phyloP scores from a whole-genome alignment of 768 basidiomycete species.

The Pleurotus salmoneostramineus region DNA sequence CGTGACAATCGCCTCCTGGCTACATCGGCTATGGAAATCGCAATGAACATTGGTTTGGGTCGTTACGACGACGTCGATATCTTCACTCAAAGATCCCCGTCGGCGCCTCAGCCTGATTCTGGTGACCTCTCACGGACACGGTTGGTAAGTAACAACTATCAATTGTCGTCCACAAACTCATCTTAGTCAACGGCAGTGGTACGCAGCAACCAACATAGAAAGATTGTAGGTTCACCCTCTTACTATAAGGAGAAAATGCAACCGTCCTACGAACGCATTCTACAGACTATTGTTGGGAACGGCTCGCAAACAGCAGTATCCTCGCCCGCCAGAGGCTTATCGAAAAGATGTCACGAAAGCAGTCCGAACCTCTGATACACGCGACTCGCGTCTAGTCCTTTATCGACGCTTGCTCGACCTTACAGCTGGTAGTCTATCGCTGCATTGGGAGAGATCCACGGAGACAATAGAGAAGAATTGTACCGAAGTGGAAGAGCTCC shows the following conservation, averaged over 20 bases:
- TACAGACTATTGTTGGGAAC: constrained; percentile 28
- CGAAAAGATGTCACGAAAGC: not conserved
- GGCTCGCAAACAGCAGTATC: constrained; percentile 34
- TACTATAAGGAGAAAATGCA: not conserved
- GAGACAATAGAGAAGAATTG: constrained; percentile 27
- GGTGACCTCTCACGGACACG: not conserved
- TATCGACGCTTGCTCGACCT: constrained; percentile 28
- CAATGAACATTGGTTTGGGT: constrained; percentile 36
- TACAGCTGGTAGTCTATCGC: constrained; percentile 24
- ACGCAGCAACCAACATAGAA: constrained; percentile 17
- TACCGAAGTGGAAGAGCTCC: constrained; percentile 25
- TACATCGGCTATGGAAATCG: constrained; percentile 42
- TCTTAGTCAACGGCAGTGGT: not conserved
- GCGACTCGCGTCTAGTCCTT: constrained; percentile 34
- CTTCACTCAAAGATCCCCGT: not conserved
- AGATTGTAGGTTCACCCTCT: constrained; percentile 26
- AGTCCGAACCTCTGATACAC: constrained; percentile 12
- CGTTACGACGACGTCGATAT: not conserved
- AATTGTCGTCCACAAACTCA: not conserved
- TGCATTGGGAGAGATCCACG: constrained; percentile 20
- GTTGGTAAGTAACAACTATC: not conserved
- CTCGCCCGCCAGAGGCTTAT: constrained; percentile 16
- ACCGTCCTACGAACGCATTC: not conserved
- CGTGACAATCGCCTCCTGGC: constrained; percentile 36
- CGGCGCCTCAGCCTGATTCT: not conserved